phyloP scores from a whole-genome alignment of 768 basidiomycete genomes.

The Amanita exitialis region DNA sequence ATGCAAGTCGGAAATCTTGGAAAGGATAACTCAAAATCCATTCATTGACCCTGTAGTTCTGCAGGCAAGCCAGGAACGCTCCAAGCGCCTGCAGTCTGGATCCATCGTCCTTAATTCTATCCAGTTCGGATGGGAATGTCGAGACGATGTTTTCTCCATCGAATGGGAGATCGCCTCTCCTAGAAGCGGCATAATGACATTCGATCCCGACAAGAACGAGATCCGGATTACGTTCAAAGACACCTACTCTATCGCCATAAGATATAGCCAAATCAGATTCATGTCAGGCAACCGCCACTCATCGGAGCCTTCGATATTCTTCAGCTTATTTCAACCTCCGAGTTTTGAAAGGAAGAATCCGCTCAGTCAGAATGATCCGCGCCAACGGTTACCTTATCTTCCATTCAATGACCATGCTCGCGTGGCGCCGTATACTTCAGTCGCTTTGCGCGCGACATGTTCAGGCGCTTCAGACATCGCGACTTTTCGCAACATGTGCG shows the following conservation, averaged over 20 bases:
- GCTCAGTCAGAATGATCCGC: constrained; percentile 13
- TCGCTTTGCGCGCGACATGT: constrained; percentile 42
- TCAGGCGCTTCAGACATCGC: constrained; percentile 19
- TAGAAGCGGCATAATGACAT: constrained; percentile 21
- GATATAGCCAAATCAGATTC: constrained; percentile 31
- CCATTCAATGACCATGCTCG: constrained; percentile 29
- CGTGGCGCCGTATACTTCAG: constrained; percentile 42
- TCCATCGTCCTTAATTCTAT: constrained; percentile 25
- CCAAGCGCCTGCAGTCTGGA: constrained; percentile 18
- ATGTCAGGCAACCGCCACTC: constrained; percentile 25
- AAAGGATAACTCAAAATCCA: constrained; percentile 25
- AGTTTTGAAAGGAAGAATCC: constrained; percentile 21
- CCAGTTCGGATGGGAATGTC: constrained; percentile 56
- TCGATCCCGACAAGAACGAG: constrained; percentile 35
- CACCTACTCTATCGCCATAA: constrained; percentile 29
- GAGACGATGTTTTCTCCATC: constrained; percentile 45
- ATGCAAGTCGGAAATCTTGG: constrained; percentile 24
- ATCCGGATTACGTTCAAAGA: constrained; percentile 24
- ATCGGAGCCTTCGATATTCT: constrained; percentile 26
- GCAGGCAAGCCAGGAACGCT: constrained; percentile 22
- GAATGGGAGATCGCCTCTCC: constrained; percentile 38
- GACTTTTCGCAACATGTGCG: constrained; percentile 28
- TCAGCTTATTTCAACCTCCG: constrained; percentile 32
- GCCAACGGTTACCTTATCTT: constrained; percentile 28
- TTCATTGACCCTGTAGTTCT: constrained; percentile 29